phyloP scores from a whole-genome alignment of 2,329 filamentous ascomycete species.

The Phyllosticta capitalensis region DNA sequence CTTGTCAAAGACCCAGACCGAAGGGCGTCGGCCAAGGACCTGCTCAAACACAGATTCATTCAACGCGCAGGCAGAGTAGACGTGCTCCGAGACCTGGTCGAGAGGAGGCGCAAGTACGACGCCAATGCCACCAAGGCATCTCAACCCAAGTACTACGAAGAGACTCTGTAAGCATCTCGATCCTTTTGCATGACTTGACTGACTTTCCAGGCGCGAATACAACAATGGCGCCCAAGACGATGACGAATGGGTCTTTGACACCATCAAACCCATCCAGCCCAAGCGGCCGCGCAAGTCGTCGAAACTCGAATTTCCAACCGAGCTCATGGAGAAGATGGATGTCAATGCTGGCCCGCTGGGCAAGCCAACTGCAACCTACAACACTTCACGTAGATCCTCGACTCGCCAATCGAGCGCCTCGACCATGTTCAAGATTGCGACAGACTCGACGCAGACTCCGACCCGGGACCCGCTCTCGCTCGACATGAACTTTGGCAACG shows the following conservation, averaged over 20 bases:
- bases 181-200: background rate
- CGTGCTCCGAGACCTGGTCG: constrained; percentile 75
- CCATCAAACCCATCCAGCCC: constrained; percentile 58
- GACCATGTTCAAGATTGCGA: constrained; percentile 29
- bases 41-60: constrained; percentile 84
- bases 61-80: constrained; percentile 80
- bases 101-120: constrained; percentile 73
- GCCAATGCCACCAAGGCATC: constrained; percentile 55
- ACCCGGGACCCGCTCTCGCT: constrained; percentile 71
- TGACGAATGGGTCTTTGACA: constrained; percentile 94
- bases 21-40: constrained; percentile 73
- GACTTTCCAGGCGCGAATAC: background rate
- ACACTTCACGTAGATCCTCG: constrained; percentile 20
- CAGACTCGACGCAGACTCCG: constrained; percentile 35
- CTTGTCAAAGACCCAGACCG: constrained; percentile 85
- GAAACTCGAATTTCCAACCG: constrained; percentile 30
- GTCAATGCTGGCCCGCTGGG: constrained; percentile 35
- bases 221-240: constrained; percentile 46
- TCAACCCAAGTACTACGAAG: constrained; percentile 82
- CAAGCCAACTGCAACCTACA: constrained; percentile 27
- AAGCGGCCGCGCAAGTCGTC: constrained; percentile 38
- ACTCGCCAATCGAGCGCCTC: constrained; percentile 29
- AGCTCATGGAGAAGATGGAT: constrained; percentile 33
- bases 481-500: constrained; percentile 90
- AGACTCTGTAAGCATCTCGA: constrained; percentile 57